Base-by-base conservation (phyloP, 2,329 filamentous ascomycete genomes). In the Calonectria fujianensis region DNA sequence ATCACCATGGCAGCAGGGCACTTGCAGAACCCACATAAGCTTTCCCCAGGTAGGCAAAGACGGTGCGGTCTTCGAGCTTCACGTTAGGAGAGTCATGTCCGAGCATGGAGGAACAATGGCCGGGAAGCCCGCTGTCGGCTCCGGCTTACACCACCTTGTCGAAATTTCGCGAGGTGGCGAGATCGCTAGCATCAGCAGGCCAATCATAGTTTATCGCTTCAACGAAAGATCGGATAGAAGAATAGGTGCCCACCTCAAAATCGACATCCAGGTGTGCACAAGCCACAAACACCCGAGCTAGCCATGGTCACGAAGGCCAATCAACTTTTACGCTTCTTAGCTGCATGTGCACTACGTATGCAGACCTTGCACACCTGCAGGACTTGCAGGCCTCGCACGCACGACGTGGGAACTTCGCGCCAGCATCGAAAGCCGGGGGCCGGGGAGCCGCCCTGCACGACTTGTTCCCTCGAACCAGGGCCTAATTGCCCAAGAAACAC, bases 151-250 rank as follows among this genome's bases (percentile, higher is more conserved):
- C 45, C 52, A 54, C 51, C 66, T 54, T 35, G 69, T 29, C 74
- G 73, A 80, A 79, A 76, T 80, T 81, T 81, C 72, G 61, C 74
- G 73, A 73, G 51, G 75, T 78, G 73, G 75, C 74, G 77, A 14
- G 78, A 72, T 70, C 72, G 48, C 48, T 52, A 69, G 54, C n/a
- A 41, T 2, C 7, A 57, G 20, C 20, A 20, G 16, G 27, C 78
- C 76, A 80, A 80, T 79, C 78, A 80, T 69, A 61, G 45, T 61
- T 70, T 70, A 67, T 66, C 39, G 52, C 39, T 39, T n/a, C 27
- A 29, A 24, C 24, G 13, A 51, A 27, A 74, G 71, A 74, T 68
- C 52, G 74, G 79, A 69, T 80, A 80, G 10, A 78, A 45, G 68
- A 78, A 80, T 80, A 80, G 65, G 39, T 75, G 13, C 72, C 79